Evolutionary conservation across 2,329 filamentous ascomycete species (phyloP), one percentile per base, ranked within the genome.

Genomic region (Pseudofabraea citricarpa): DNA sequence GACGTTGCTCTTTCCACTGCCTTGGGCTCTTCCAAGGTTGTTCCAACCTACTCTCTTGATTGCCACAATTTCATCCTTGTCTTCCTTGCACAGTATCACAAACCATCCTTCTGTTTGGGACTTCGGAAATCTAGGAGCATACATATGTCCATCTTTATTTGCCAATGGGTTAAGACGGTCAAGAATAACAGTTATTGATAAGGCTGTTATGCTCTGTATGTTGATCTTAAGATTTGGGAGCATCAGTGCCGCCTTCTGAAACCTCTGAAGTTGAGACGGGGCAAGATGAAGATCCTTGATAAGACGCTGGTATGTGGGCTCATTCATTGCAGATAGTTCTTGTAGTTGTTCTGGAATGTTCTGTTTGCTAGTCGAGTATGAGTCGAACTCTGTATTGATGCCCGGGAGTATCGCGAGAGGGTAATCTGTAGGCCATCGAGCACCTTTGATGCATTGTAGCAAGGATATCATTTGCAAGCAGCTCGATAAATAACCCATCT

Each of bases 51-150:
- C 78, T 22, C 93, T 74, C 74, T 95, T 97, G 50, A 98, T 72
- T 3, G 86, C 91, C 4, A 95, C 65, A 29, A 97, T 74, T 54
- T 96, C 88, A 46, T 91, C 88, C 6, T 68, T 75, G 1, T 69
- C 70, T 2, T 77, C 57, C 54, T 86, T 81, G 6, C 81, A 83
- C 0, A 95, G 75, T 18, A 97, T 61, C 12, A 93, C 79, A 64
- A 98, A 97, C 77, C 84, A 97, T 0, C 90, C 90, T 59, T 98
- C 93, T 0, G 82, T 93, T 65, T 98, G 93, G 13, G 90, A 82
- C 66, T 98, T 98, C 1, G 91, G 91, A 67, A 95, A 97, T 18
- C 79, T 77, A 3, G 94, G 91, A 0, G 93, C 89, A 56, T 84
- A 95, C 60, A 96, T 85, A 48, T 85, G 79, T 38, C 79, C 82